Percentiles rank a stretch among this genome's conserved stretches.
Evolutionary conservation across 805 yeast genomes (phyloP).

Genomic region (Candida boleticola): DNA sequence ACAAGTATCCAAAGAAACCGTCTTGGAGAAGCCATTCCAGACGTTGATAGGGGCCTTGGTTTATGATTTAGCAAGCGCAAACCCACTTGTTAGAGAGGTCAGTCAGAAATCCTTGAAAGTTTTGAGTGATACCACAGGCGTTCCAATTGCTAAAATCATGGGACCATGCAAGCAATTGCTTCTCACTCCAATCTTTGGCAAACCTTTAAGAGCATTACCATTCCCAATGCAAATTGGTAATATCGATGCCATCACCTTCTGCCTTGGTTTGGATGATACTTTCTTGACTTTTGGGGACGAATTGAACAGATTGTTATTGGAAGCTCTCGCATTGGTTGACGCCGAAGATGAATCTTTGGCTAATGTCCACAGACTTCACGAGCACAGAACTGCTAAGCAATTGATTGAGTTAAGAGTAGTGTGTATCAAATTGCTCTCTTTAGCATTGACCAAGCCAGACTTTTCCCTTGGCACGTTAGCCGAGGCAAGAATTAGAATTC

Average conservation of each 20-base stretch:
- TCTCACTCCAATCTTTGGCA: constrained; percentile 91
- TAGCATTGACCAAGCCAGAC: constrained; percentile 83
- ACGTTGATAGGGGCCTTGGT: constrained; percentile 86
- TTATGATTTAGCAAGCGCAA: constrained; percentile 89
- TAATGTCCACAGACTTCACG: constrained; percentile 80
- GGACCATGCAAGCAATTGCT: constrained; percentile 80
- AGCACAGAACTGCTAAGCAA: constrained; percentile 85
- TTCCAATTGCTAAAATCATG: constrained; percentile 72
- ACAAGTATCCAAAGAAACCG: constrained; percentile 58
- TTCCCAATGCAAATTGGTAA: constrained; percentile 99
- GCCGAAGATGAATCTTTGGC: constrained; percentile 97
- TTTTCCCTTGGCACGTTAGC: constrained; percentile 73
- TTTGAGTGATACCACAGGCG: constrained; percentile 66
- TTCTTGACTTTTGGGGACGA: constrained; percentile 89
- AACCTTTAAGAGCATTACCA: constrained; percentile 94
- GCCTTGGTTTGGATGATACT: constrained; percentile 75
- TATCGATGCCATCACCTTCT: constrained; percentile 94
- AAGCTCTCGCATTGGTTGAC: constrained; percentile 91
- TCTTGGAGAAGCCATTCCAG: constrained; percentile 70
- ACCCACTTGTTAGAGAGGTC: constrained; percentile 75
- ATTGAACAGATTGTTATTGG: constrained; percentile 76
- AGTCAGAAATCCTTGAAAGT: constrained; percentile 69
- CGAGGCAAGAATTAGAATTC: constrained; percentile 76
- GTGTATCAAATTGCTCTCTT: constrained; percentile 77
- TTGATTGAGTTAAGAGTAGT: constrained; percentile 84